Percentiles rank a stretch among this genome's conserved stretches.
Evolutionary conservation across 306 rosid genomes (phyloP).

Genomic region (Prinsepia uniflora): DNA sequence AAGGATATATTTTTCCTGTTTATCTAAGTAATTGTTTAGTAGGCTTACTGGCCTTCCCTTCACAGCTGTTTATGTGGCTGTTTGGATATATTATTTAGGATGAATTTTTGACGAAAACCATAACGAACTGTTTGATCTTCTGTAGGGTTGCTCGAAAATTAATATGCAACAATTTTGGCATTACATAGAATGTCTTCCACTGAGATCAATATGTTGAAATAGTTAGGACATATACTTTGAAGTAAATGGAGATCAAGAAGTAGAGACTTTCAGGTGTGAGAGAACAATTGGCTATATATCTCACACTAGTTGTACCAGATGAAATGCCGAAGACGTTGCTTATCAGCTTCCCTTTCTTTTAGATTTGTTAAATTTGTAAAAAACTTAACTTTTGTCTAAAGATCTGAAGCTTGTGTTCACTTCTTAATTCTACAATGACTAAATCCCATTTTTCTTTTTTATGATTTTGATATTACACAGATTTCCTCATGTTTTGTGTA

Average conservation of each 20-base stretch:
- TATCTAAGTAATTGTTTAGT: background rate
- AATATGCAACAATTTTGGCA: too few species aligned
- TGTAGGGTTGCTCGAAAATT: too few species aligned
- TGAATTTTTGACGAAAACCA: background rate
- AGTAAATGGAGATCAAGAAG: too few species aligned
- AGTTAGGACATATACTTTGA: background rate
- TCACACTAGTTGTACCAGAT: background rate
- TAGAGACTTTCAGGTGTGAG: background rate
- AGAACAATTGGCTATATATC: background rate
- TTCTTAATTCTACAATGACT: background rate
- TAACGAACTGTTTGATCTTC: too few species aligned
- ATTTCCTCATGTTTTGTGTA: constrained; percentile 21
- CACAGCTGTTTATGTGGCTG: background rate
- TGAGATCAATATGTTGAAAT: too few species aligned
- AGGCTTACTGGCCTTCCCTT: background rate
- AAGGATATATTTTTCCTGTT: background rate
- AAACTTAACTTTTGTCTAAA: background rate
- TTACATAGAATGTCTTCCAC: background rate
- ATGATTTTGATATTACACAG: constrained; percentile 18
- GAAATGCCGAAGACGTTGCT: background rate
- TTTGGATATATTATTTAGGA: background rate
- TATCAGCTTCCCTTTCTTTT: background rate
- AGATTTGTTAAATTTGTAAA: background rate
- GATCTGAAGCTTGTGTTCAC: background rate
- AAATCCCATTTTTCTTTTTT: background rate